phyloP scores from a whole-genome alignment of 108 stramenopile species.

The Cyclotella atomus region DNA sequence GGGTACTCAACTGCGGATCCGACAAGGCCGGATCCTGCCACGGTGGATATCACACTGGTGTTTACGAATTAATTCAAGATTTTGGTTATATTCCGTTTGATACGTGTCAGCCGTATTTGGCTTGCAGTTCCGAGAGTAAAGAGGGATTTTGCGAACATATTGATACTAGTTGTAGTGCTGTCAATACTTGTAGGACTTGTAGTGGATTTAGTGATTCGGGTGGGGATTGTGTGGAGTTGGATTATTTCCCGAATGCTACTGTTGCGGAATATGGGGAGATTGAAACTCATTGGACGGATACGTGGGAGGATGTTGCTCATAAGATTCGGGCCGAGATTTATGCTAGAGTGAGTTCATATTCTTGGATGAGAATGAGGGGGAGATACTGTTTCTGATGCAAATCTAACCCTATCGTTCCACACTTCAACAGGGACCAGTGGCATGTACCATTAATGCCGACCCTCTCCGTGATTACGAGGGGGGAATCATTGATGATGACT shows the following conservation, averaged over 20 bases:
- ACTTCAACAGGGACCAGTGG: slow-evolving; percentile 84
- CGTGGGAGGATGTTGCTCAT: slow-evolving; percentile 22
- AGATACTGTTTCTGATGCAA: background rate
- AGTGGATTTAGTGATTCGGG: slow-evolving; percentile 77
- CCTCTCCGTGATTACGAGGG: slow-evolving; percentile 74
- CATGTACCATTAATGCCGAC: slow-evolving; percentile 81
- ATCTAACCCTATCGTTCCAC: background rate
- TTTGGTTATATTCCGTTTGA: slow-evolving; percentile 54
- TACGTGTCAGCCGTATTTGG: slow-evolving; percentile 81
- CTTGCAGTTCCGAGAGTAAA: slow-evolving; percentile 73
- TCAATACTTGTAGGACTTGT: slow-evolving; percentile 86
- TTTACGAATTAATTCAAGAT: slow-evolving; percentile 71
- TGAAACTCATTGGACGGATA: slow-evolving; percentile 10
- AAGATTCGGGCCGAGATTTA: slow-evolving; percentile 77
- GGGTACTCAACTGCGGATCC: slow-evolving; percentile 85
- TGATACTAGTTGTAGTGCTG: slow-evolving; percentile 73
- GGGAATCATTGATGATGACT: slow-evolving; percentile 77
- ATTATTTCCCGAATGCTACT: slow-evolving; percentile 86
- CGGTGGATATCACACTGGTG: slow-evolving; percentile 76
- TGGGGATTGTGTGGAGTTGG: slow-evolving; percentile 66
- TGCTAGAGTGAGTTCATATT: slow-evolving; percentile 44
- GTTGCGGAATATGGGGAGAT: slow-evolving; percentile 91
- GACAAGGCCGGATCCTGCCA: slow-evolving; percentile 69
- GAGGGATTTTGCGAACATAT: slow-evolving; percentile 84
- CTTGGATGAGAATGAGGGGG: background rate